phyloP scores from a whole-genome alignment of 495 filamentous ascomycete genomes.

The Trichoderma virens region DNA sequence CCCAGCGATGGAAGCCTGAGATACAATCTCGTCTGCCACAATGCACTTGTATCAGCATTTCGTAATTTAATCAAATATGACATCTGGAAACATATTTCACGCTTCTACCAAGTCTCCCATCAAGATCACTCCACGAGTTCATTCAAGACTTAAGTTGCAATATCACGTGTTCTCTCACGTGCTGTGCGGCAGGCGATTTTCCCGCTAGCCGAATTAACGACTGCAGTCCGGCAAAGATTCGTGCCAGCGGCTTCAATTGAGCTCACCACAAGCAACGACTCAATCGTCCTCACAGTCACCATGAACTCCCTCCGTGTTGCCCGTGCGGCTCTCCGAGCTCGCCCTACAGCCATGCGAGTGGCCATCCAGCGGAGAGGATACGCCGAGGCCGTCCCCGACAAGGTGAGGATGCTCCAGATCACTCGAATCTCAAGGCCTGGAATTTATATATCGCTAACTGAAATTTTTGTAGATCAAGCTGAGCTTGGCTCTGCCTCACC shows the following conservation, averaged over 20 bases:
- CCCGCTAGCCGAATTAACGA: constrained; percentile 12
- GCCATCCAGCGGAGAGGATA: constrained; percentile 80
- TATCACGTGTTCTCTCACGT: constrained; percentile 1
- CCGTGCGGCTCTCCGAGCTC: constrained; percentile 74
- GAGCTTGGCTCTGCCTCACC: constrained; percentile 92
- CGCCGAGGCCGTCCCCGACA: constrained; percentile 85
- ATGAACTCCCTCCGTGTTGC: constrained; percentile 93
- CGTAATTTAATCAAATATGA: no score
- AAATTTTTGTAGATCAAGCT: constrained; percentile 75
- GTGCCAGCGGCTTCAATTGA: constrained; percentile 27
- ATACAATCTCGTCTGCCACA: no score
- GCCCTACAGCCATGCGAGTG: constrained; percentile 59
- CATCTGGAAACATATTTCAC: no score
- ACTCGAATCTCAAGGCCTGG: not conserved
- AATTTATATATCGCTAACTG: constrained; percentile 13
- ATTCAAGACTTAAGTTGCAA: no score
- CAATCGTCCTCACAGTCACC: constrained; percentile 48
- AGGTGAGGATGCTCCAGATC: constrained; percentile 34
- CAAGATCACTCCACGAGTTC: no score
- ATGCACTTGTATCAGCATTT: no score
- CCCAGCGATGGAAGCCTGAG: no score
- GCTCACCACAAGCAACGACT: constrained; percentile 10
- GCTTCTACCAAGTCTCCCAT: no score
- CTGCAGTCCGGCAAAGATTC: constrained; percentile 11
- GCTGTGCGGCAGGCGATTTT: constrained; percentile 6